Evolutionary conservation across 257 asterid species (phyloP).

Genomic region (Solanum sparsipilum): DNA sequence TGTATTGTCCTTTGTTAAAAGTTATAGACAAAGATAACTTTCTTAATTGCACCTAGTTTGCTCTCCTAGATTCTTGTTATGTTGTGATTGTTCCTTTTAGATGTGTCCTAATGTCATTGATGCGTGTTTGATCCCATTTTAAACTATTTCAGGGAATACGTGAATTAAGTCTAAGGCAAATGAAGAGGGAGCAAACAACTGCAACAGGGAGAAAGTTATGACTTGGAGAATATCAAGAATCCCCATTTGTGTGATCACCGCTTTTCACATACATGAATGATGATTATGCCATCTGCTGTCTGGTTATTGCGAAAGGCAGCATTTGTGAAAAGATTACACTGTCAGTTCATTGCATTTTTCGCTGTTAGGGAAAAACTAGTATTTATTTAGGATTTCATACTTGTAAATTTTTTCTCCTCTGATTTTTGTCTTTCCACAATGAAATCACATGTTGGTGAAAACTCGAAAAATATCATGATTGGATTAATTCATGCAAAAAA

Average conservation of each 20-base stretch:
- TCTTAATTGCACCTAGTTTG: background rate
- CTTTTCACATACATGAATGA: slow-evolving; percentile 1
- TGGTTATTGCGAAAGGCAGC: background rate
- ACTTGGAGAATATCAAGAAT: slow-evolving; percentile 2
- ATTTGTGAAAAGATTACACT: background rate
- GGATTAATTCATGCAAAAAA: background rate
- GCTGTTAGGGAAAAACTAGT: slow-evolving; percentile 3
- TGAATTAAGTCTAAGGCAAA: slow-evolving; percentile 21
- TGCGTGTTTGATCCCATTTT: background rate
- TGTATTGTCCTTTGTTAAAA: background rate
- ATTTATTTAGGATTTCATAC: slow-evolving; percentile 13
- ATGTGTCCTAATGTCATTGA: background rate
- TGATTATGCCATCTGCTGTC: background rate
- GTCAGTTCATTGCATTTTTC: background rate
- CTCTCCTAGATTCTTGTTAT: background rate
- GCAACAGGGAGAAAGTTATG: slow-evolving; percentile 7
- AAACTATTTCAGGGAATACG: slow-evolving; percentile 18
- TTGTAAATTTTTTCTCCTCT: background rate
- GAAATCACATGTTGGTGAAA: background rate
- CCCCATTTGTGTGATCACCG: slow-evolving; percentile 1
- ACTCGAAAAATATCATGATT: slow-evolving; percentile 1
- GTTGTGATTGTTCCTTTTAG: background rate
- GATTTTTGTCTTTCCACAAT: background rate
- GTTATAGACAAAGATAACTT: background rate
- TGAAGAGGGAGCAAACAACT: slow-evolving; percentile 6